Percentiles rank a stretch among this genome's conserved stretches.
phyloP scores from a whole-genome alignment of 2,329 filamentous ascomycete genomes.

The Aspergillus cejpii region DNA sequence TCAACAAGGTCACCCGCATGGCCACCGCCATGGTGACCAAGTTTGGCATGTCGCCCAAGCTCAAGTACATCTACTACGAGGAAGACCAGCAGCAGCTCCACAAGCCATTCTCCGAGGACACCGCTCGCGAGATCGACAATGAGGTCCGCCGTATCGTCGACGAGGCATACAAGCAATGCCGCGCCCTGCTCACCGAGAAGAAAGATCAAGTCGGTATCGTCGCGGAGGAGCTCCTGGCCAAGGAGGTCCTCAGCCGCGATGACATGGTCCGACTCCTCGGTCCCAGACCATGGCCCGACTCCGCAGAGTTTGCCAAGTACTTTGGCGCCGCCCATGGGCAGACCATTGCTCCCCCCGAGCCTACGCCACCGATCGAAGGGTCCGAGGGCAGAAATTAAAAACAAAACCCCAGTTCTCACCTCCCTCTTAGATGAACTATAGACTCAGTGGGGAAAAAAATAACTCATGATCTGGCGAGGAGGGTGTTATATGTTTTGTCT shows the following conservation, averaged over 20 bases:
- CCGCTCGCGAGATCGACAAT: slow-evolving; percentile 81
- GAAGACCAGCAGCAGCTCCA: slow-evolving; percentile 72
- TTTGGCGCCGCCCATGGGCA: slow-evolving; percentile 55
- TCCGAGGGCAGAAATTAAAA: slow-evolving; percentile 41
- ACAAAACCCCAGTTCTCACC: slow-evolving; percentile 31
- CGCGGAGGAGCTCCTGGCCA: slow-evolving; percentile 83
- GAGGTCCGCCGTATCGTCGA: slow-evolving; percentile 91
- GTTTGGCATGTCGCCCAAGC: slow-evolving; percentile 95
- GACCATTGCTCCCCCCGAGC: slow-evolving; percentile 50
- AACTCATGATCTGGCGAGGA: background rate
- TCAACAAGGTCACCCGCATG: slow-evolving; percentile 96
- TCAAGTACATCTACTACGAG: slow-evolving; percentile 88
- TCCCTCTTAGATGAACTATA: slow-evolving; percentile 14
- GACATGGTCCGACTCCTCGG: slow-evolving; percentile 88
- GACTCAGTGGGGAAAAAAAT: background rate
- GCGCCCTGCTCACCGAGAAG: slow-evolving; percentile 72
- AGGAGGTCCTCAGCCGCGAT: slow-evolving; percentile 86
- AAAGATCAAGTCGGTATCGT: slow-evolving; percentile 82
- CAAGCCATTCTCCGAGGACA: slow-evolving; percentile 94
- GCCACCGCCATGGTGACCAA: slow-evolving; percentile 98
- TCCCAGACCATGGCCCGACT: slow-evolving; percentile 73
- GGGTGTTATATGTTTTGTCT: background rate
- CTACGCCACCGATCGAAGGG: slow-evolving; percentile 31
- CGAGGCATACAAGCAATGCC: slow-evolving; percentile 86
- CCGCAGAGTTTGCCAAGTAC: slow-evolving; percentile 89